phyloP scores from a whole-genome alignment of 2,329 filamentous ascomycete species.

The Alternaria consortialis region DNA sequence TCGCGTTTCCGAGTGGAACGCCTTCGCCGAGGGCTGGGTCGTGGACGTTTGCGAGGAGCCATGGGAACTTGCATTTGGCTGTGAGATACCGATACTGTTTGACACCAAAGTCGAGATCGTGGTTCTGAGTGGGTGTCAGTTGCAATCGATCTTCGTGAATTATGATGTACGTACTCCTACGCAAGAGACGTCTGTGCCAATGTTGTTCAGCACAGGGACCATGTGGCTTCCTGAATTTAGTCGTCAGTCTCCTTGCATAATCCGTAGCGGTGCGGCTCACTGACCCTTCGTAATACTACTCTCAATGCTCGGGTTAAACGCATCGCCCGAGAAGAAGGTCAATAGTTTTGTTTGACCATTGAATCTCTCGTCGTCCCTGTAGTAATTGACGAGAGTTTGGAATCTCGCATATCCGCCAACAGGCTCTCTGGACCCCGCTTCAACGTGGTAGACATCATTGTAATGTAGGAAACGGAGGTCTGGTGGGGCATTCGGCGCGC shows the following conservation, averaged over 20 bases:
- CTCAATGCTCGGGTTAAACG: slow-evolving; percentile 90
- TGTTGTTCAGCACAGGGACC: slow-evolving; percentile 82
- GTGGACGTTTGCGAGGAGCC: slow-evolving; percentile 87
- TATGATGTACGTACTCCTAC: slow-evolving; percentile 69
- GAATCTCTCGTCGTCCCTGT: slow-evolving; percentile 70
- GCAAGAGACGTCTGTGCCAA: slow-evolving; percentile 82
- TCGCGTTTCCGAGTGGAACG: slow-evolving; percentile 78
- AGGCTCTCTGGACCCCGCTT: slow-evolving; percentile 78
- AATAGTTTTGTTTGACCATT: slow-evolving; percentile 70
- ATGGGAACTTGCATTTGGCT: slow-evolving; percentile 81
- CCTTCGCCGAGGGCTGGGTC: slow-evolving; percentile 81
- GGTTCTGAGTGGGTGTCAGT: slow-evolving; percentile 66
- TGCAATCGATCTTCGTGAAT: background rate
- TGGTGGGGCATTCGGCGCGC: slow-evolving; percentile 60
- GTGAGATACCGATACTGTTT: slow-evolving; percentile 78
- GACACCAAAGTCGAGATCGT: slow-evolving; percentile 92
- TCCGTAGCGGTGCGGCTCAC: background rate
- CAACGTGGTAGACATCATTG: slow-evolving; percentile 94
- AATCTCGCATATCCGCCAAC: slow-evolving; percentile 84
- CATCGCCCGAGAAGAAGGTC: slow-evolving; percentile 90
- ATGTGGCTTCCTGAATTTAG: slow-evolving; percentile 73
- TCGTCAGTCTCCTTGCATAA: slow-evolving; percentile 1
- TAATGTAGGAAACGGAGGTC: slow-evolving; percentile 86
- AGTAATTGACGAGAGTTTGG: slow-evolving; percentile 79
- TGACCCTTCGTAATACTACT: slow-evolving; percentile 86